Evolutionary conservation across 2,329 filamentous ascomycete genomes (phyloP), one percentile per base, ranked within the genome.

Genomic region (Sporothrix phasma): DNA sequence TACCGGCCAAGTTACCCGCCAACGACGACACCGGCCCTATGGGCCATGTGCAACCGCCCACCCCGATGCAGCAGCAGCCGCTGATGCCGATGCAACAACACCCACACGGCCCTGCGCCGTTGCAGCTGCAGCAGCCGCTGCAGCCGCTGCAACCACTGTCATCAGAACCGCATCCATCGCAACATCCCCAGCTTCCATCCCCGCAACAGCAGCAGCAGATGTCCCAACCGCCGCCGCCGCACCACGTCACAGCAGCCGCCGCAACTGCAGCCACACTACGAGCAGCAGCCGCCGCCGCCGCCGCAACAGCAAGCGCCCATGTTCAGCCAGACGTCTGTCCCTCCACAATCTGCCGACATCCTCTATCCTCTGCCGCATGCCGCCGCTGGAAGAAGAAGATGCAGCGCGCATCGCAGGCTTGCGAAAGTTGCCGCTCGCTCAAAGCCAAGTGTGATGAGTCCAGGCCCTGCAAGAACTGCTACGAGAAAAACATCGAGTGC

Each of bases 401-500:
- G n/a, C 84, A 85, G 61, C 78, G 84, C 69, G 84, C 84, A 34
- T 85, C 84, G 8, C 84, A 87, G 87, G 94, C 94, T 43, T 99
- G 94, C 75, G 92, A 96, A 71, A 90, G 88, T 74, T 96, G 92
- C 75, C 86, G 92, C 65, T 84, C 89, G 66, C 82, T 93, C 45
- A 96, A 96, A 75, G 91, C 91, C 15, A 96, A 96, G 76, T 96
- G 92, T 73, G 91, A 96, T 70, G 92, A 96, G 78, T 86, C 87
- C 11, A 86, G 88, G 68, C 92, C 89, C 1, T 88, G 89, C 70
- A 93, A 91, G 72, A 90, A 88, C 70, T 99, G 94, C 74, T 88
- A 88, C 70, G 92, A 97, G 69, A 95, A 95, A 73, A 87, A 84
- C 68, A 81, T 91, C 37, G 82, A 86, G 62, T 99, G 90, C 78